A percentile compares a stretch with the other conserved stretches of the same genome.
Conservation (phyloP, 495 filamentous ascomycete genomes). For the Pseudomonodictys pantanalensis region DNA sequence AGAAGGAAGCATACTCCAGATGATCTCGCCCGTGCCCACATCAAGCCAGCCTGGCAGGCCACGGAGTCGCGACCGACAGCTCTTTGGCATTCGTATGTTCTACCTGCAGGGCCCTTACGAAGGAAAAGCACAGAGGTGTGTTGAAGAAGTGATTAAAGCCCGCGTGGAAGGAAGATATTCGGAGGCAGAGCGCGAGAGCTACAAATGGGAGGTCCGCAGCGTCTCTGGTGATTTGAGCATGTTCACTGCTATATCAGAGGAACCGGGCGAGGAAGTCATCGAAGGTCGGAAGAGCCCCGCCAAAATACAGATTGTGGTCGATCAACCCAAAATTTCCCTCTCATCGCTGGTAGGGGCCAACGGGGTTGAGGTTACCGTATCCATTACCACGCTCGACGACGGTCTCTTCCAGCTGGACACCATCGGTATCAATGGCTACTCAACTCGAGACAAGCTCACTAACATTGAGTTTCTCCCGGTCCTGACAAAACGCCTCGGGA, state of each 20-base stretch:
- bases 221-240: constrained; percentile 61
- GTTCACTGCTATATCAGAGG: constrained; percentile 74
- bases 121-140: constrained; percentile 69
- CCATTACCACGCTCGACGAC: constrained; percentile 43
- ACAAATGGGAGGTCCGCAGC: constrained; percentile 74
- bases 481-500: constrained; percentile 64
- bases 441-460: constrained; percentile 65
- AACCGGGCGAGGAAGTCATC: constrained; percentile 49
- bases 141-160: constrained; percentile 84
- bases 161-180: constrained; percentile 79
- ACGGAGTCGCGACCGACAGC: constrained; percentile 23
- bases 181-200: constrained; percentile 72
- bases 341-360: constrained; percentile 61
- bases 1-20: constrained; percentile 69
- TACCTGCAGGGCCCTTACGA: constrained; percentile 74
- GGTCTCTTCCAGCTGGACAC: constrained; percentile 58
- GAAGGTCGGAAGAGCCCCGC: constrained; percentile 59
- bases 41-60: constrained; percentile 24
- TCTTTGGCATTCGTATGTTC: constrained; percentile 52
- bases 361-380: constrained; percentile 63
- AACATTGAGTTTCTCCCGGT: constrained; percentile 65
- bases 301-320: constrained; percentile 58
- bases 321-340: constrained; percentile 57
- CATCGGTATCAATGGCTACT: constrained; percentile 57
- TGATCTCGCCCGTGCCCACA: constrained; percentile 47